These are phyloP conservation scores for Cornus controversa DNA, from an alignment of 148 eudicot species.

Conservation along the genomic window DNA sequence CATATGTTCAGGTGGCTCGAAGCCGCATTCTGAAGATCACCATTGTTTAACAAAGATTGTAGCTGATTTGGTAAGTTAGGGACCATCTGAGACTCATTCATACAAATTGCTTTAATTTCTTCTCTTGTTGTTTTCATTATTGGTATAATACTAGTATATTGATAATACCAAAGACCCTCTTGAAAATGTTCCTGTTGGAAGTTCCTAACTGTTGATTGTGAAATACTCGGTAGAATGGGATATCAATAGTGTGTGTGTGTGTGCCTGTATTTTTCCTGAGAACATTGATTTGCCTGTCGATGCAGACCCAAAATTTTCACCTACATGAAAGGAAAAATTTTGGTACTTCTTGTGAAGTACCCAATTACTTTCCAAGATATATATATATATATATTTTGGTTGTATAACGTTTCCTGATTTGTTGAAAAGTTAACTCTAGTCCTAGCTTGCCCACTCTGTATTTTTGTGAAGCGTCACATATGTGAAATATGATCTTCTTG, in stretches of 20 bases:
- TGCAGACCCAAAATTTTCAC: no score
- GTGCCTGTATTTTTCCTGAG: no score
- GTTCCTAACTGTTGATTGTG: no score
- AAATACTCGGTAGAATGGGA: no score
- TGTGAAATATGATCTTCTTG: neutral
- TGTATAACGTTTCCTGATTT: neutral
- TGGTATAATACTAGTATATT: no score
- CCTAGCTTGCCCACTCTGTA: neutral
- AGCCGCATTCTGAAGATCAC: conserved; percentile 28
- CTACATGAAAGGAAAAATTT: neutral
- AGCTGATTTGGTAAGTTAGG: conserved; percentile 46
- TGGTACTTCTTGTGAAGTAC: no score
- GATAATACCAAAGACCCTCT: no score
- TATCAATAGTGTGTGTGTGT: no score
- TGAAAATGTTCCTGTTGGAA: neutral
- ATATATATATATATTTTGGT: no score
- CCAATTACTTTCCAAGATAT: neutral
- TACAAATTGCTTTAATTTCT: no score
- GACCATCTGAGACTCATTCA: neutral
- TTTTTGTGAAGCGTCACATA: conserved; percentile 1
- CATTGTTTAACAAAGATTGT: conserved; percentile 42
- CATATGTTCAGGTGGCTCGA: conserved; percentile 9
- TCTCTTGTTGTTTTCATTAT: no score
- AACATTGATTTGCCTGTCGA: neutral
- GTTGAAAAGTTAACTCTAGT: neutral